Conservation (phyloP, 176 grass and related monocot genomes). For the Elaeis guineensis region DNA sequence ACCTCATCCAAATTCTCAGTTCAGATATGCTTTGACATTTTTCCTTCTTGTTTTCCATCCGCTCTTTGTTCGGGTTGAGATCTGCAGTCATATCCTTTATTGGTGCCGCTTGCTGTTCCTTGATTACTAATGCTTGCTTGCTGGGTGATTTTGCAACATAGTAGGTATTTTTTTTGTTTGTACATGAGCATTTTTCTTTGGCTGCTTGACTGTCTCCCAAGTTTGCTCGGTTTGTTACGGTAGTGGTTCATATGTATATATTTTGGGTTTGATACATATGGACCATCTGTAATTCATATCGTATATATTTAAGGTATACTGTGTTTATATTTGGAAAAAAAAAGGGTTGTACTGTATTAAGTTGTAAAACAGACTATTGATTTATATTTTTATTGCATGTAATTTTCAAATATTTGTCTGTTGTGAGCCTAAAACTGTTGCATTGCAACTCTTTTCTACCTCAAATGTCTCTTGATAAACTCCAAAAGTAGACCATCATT, state of each 20-base stretch:
- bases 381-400: no score
- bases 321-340: no score
- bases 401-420: no score
- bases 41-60: background rate
- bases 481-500: no score
- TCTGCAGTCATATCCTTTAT: background rate
- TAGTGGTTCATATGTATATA: conserved; percentile 4
- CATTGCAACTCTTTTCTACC: no score
- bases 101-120: background rate
- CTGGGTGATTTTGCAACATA: background rate
- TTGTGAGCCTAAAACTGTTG: no score
- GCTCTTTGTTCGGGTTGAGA: background rate
- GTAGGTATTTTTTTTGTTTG: background rate
- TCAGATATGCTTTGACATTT: background rate
- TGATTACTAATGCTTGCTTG: conserved; percentile 4
- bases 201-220: background rate
- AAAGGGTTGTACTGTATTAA: no score
- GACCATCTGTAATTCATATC: background rate
- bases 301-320: no score
- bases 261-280: conserved; percentile 11
- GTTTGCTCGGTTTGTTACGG: conserved; percentile 3
- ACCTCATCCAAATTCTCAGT: background rate
- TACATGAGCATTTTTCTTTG: no score
- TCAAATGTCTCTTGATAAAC: no score
- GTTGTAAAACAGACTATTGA: no score